phyloP scores from a whole-genome alignment of 2,329 filamentous ascomycete species.

The Fusarium verrucosum region DNA sequence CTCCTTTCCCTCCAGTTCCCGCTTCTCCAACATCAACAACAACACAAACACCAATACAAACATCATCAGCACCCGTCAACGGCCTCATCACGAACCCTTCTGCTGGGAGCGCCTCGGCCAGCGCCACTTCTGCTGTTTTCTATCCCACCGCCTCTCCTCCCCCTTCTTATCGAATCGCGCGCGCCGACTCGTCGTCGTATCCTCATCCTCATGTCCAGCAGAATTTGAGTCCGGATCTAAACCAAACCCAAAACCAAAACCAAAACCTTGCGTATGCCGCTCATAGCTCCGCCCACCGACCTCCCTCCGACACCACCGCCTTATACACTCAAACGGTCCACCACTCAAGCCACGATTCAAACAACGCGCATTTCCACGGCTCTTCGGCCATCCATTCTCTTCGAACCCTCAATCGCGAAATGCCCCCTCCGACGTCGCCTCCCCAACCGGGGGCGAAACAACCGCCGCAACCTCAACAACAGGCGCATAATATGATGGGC shows the following conservation, averaged over 20 bases:
- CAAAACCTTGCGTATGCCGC: conserved; percentile 46
- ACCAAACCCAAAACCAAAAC: no score
- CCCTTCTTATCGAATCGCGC: conserved; percentile 27
- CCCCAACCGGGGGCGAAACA: conserved; percentile 49
- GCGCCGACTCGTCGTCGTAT: conserved; percentile 38
- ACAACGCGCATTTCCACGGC: conserved; percentile 56
- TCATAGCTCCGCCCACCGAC: conserved; percentile 46
- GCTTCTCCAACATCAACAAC: conserved; percentile 34
- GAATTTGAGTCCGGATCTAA: conserved; percentile 39
- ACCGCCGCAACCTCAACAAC: conserved; percentile 44
- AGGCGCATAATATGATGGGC: conserved; percentile 47
- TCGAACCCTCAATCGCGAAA: conserved; percentile 51
- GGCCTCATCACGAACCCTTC: conserved; percentile 19
- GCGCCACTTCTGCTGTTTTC: conserved; percentile 21
- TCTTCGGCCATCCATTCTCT: conserved; percentile 56
- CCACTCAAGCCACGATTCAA: conserved; percentile 46
- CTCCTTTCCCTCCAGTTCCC: conserved; percentile 43
- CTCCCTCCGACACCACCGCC: conserved; percentile 57
- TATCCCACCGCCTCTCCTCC: conserved; percentile 13
- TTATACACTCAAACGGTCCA: conserved; percentile 49
- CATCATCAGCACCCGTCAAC: conserved; percentile 17
- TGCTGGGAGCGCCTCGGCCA: conserved; percentile 23
- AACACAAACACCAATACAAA: conserved; percentile 17
- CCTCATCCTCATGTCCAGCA: conserved; percentile 32
- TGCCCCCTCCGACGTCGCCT: conserved; percentile 59